Evolutionary conservation across 768 basidiomycete genomes (phyloP).

Genomic region (Termitomyces sp.): DNA sequence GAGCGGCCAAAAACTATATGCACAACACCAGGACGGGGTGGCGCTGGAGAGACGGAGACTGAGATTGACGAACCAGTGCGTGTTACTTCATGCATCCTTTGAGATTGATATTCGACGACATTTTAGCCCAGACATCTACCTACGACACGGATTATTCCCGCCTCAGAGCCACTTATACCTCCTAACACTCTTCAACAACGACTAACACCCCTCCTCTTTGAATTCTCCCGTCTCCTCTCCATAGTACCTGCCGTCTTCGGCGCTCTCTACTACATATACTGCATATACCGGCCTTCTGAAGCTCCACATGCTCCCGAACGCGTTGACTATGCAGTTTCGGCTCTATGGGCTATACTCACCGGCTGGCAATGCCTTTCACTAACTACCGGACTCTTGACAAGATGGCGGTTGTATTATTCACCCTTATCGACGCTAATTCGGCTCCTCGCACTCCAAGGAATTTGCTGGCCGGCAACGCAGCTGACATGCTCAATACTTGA

Average conservation of each 20-base stretch:
- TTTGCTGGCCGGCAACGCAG: slow-evolving; percentile 95
- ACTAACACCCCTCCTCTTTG: slow-evolving; percentile 60
- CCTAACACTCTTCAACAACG: slow-evolving; percentile 38
- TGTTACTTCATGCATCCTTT: slow-evolving; percentile 3
- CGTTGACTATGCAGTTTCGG: slow-evolving; percentile 61
- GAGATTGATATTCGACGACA: background rate
- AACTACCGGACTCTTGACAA: slow-evolving; percentile 82
- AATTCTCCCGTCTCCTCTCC: slow-evolving; percentile 63
- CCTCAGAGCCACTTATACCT: slow-evolving; percentile 45
- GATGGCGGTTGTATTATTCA: slow-evolving; percentile 91
- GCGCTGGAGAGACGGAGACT: slow-evolving; percentile 77
- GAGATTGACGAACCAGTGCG: slow-evolving; percentile 74
- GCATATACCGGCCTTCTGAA: slow-evolving; percentile 38
- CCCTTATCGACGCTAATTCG: slow-evolving; percentile 86
- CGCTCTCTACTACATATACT: slow-evolving; percentile 46
- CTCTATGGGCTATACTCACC: slow-evolving; percentile 78
- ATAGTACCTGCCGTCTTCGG: slow-evolving; percentile 71
- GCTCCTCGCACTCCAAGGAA: slow-evolving; percentile 87
- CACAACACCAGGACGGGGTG: slow-evolving; percentile 51
- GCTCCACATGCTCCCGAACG: slow-evolving; percentile 35
- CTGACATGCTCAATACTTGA: slow-evolving; percentile 75
- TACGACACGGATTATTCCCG: slow-evolving; percentile 55
- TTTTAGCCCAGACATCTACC: slow-evolving; percentile 59
- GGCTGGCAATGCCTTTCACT: slow-evolving; percentile 86
- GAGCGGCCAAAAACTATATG: slow-evolving; percentile 46